Evolutionary conservation across 2,329 filamentous ascomycete genomes (phyloP).

Genomic region (Nemania diffusa): DNA sequence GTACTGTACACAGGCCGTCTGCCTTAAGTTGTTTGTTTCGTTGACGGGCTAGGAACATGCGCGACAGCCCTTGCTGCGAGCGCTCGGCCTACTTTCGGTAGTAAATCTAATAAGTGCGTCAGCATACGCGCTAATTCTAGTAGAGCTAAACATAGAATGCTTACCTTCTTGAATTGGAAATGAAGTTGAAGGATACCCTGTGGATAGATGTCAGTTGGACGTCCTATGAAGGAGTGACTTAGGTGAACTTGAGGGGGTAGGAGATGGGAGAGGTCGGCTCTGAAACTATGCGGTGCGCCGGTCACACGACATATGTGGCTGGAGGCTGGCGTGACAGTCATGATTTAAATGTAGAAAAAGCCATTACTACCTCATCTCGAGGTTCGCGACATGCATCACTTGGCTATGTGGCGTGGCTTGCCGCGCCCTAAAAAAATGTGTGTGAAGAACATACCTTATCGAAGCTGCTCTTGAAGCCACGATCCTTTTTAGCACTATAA

Average conservation of each 20-base stretch:
- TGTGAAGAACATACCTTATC: conserved; percentile 78
- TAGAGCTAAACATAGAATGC: conserved; percentile 35
- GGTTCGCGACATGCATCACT: conserved; percentile 7
- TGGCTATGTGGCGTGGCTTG: conserved; percentile 22
- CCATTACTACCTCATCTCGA: conserved; percentile 16
- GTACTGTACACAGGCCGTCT: conserved; percentile 31
- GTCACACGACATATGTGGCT: conserved; percentile 35
- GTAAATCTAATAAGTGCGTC: conserved; percentile 50
- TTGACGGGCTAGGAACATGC: conserved; percentile 5
- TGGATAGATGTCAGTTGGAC: conserved; percentile 43
- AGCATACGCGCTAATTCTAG: conserved; percentile 30
- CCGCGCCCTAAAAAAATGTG: conserved; percentile 22
- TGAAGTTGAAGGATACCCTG: conserved; percentile 95
- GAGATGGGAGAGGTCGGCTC: conserved; percentile 27
- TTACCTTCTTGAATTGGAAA: conserved; percentile 98
- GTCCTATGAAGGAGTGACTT: conserved; percentile 6
- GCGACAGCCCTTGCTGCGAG: conserved; percentile 9
- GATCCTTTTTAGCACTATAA: conserved; percentile 93
- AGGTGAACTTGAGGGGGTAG: conserved; percentile 24
- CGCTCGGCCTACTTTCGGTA: conserved; percentile 51
- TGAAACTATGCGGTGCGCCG: conserved; percentile 37
- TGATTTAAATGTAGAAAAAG: conserved; percentile 24
- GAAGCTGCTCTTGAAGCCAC: conserved; percentile 95
- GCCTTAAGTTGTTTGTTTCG: conserved; percentile 20
- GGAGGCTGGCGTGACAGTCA: conserved; percentile 26